Percentiles rank a stretch among this genome's conserved stretches.
Conservation (phyloP, 345 rosid genomes). For the Eucalyptus cloeziana region DNA sequence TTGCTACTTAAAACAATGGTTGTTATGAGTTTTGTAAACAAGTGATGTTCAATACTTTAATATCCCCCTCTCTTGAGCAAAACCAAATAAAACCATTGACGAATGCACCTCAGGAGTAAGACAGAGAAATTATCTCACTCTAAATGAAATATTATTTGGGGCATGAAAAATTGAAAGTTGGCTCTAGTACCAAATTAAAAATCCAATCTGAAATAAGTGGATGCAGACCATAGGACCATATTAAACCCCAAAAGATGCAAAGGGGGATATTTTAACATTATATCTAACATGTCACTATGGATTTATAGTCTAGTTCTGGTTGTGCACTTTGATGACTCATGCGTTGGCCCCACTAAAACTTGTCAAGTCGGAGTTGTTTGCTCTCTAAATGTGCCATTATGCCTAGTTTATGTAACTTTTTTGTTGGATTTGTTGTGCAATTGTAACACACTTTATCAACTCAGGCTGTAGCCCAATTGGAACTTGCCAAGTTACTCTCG, state of each 20-base stretch:
- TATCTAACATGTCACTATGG: not conserved
- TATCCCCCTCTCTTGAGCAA: not conserved
- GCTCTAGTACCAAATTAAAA: not conserved
- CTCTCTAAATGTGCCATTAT: not conserved
- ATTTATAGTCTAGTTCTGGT: not conserved
- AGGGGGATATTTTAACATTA: not conserved
- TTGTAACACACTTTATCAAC: not conserved
- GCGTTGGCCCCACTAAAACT: not conserved
- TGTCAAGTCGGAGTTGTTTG: not conserved
- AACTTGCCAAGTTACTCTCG: not conserved
- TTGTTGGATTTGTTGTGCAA: too few species aligned
- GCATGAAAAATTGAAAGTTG: not conserved
- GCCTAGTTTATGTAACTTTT: not conserved
- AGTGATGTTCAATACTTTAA: not conserved
- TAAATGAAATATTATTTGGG: not conserved
- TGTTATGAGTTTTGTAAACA: not conserved
- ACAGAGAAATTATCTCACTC: not conserved
- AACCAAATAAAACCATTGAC: accelerated
- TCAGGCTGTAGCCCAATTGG: not conserved
- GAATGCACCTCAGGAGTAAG: not conserved
- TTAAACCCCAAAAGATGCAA: not conserved
- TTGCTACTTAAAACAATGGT: not conserved
- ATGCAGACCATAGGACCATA: not conserved
- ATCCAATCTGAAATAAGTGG: not conserved
- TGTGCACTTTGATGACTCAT: not conserved